phyloP scores from a whole-genome alignment of 805 yeast species.

The Yamadazyma tumulicola region DNA sequence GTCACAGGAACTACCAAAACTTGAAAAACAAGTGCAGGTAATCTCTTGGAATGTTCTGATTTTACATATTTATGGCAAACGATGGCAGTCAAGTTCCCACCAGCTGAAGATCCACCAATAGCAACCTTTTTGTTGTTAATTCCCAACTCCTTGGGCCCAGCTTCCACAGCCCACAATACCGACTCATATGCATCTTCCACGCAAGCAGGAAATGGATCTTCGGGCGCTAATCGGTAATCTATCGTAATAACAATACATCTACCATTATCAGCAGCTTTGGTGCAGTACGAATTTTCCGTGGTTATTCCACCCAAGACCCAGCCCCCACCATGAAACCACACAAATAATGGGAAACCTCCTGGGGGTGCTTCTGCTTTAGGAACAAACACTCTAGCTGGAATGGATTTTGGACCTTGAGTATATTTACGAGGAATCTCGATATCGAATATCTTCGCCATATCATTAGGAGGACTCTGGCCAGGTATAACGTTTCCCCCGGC shows the following conservation, averaged over 20 bases:
- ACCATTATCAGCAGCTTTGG: slow-evolving; percentile 34
- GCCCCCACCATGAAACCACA: slow-evolving; percentile 47
- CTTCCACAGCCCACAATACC: slow-evolving; percentile 22
- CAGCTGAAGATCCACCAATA: slow-evolving; percentile 48
- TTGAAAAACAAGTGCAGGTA: slow-evolving; percentile 38
- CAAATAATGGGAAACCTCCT: slow-evolving; percentile 34
- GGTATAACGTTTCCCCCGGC: slow-evolving; percentile 40
- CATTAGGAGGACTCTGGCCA: slow-evolving; percentile 32
- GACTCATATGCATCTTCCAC: slow-evolving; percentile 43
- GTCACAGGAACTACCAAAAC: slow-evolving; percentile 43
- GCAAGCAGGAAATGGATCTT: slow-evolving; percentile 46
- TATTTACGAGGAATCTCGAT: slow-evolving; percentile 26
- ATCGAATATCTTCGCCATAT: slow-evolving; percentile 25
- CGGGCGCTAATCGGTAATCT: slow-evolving; percentile 52
- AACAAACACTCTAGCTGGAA: slow-evolving; percentile 34
- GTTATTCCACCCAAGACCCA: slow-evolving; percentile 39
- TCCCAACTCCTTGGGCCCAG: slow-evolving; percentile 17
- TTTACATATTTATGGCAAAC: slow-evolving; percentile 29
- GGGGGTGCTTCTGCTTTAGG: slow-evolving; percentile 31
- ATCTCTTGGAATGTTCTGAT: slow-evolving; percentile 15
- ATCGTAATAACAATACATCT: slow-evolving; percentile 40
- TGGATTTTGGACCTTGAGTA: slow-evolving; percentile 19
- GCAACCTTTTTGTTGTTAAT: slow-evolving; percentile 31
- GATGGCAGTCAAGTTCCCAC: slow-evolving; percentile 39
- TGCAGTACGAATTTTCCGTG: slow-evolving; percentile 42